These are phyloP conservation scores for Protomyces pachydermus DNA, from an alignment of 1,139 yeast species.

Conservation along the genomic window DNA sequence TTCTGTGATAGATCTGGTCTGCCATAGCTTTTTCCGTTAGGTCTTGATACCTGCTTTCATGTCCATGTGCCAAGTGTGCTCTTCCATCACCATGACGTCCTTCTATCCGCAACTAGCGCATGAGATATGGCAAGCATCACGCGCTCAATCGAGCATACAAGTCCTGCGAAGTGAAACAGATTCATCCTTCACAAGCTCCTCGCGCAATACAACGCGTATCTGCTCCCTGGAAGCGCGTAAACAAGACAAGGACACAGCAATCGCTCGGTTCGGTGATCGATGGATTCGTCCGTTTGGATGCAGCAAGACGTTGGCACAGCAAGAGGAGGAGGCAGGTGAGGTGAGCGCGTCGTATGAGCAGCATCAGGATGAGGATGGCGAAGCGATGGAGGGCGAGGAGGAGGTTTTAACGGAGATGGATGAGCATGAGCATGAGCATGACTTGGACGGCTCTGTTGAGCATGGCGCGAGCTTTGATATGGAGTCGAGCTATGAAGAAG, in stretches of 20 bases:
- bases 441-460: background rate
- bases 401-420: background rate
- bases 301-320: background rate
- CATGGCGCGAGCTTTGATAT: background rate
- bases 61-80: too few relatives aligned
- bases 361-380: background rate
- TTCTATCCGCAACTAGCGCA: background rate
- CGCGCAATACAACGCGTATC: background rate
- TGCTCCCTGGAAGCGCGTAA: background rate
- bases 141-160: background rate
- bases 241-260: background rate
- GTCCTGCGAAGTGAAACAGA: background rate
- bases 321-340: background rate
- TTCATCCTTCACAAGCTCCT: background rate
- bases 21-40: background rate
- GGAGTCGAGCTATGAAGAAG: background rate
- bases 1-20: slow-evolving; percentile 6
- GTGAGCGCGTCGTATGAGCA: background rate
- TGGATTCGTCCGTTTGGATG: background rate
- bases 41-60: background rate
- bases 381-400: background rate
- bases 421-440: background rate
- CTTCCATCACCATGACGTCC: background rate
- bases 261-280: background rate
- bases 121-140: background rate